Evolutionary conservation across 2,329 filamentous ascomycete species (phyloP), one percentile per base, ranked within the genome.

Genomic region (Cladosporium phlei): DNA sequence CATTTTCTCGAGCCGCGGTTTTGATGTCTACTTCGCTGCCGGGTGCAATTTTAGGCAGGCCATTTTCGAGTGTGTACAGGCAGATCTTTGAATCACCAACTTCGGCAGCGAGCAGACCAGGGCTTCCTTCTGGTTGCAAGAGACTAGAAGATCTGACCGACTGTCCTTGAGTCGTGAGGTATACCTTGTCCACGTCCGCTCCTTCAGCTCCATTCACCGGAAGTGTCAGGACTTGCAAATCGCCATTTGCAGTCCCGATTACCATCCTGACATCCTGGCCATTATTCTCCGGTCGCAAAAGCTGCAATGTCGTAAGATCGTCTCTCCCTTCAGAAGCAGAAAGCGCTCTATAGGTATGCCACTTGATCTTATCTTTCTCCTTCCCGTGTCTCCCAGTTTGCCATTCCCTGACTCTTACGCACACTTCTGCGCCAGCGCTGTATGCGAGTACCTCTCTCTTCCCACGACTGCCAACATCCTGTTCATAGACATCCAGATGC

Each of bases 351-450:
- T 78, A 80, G 2, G 72, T 68, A 27, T 70, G 66, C 76, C 77
- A 82, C 16, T 42, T 50, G 5, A 54, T 51, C n/a, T 37, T 37
- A 24, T 46, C 47, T 5, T 20, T 39, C 30, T 57, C 55, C 27
- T 52, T 47, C 10, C 47, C 64, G 21, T 19, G 21, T 29, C 38
- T 48, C 14, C 38, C 22, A 8, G 29, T 27, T 5, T 17, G 24
- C 24, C 45, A 59, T 1, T 68, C 71, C 19, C 68, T 68, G 45
- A 73, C 65, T 54, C 71, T 74, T 9, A 72, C 65, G 4, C 76
- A 63, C 8, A 84, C 58, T 48, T 79, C 72, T 2, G 79, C 74
- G 1, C 77, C 80, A 10, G 79, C 79, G 43, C 79, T 79, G 72
- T 78, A 82, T 2, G 72, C 76, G 6, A 84, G 59, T 0, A 78